Evolutionary conservation across 2,329 filamentous ascomycete genomes (phyloP).

Genomic region (Stachybotrys chlorohalonatus): DNA sequence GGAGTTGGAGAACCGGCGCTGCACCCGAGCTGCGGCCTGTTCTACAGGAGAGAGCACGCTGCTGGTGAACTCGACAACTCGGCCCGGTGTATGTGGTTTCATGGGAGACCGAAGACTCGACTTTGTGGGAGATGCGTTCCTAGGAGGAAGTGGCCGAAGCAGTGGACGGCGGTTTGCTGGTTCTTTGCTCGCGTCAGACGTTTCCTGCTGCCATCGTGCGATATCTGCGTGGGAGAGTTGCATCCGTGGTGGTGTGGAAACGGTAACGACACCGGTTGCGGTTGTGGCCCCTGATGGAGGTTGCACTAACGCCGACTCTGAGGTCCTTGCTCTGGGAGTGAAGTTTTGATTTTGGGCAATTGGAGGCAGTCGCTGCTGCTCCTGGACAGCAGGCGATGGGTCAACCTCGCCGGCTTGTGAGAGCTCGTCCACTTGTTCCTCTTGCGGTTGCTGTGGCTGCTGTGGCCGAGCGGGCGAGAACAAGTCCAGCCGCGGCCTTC

Average conservation of each 20-base stretch:
- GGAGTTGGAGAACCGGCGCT: slow-evolving; percentile 17
- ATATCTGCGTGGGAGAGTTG: slow-evolving; percentile 33
- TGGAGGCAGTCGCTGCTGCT: slow-evolving; percentile 20
- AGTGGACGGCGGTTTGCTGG: slow-evolving; percentile 27
- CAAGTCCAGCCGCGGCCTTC: neutral
- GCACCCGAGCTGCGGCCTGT: slow-evolving; percentile 25
- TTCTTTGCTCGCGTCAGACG: slow-evolving; percentile 25
- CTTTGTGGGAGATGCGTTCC: slow-evolving; percentile 45
- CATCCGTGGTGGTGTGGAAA: slow-evolving; percentile 28
- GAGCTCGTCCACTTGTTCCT: slow-evolving; percentile 2
- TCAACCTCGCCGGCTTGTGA: slow-evolving; percentile 1
- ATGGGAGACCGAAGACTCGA: slow-evolving; percentile 48
- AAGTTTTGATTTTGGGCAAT: slow-evolving; percentile 41
- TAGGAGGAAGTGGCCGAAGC: slow-evolving; percentile 40
- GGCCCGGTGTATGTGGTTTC: slow-evolving; percentile 48
- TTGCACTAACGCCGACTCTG: slow-evolving; percentile 28
- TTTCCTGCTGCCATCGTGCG: slow-evolving; percentile 30
- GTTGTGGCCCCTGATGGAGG: slow-evolving; percentile 4
- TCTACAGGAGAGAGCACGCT: slow-evolving; percentile 37
- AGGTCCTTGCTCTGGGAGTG: slow-evolving; percentile 30
- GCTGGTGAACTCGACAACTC: slow-evolving; percentile 49
- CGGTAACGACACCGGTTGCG: slow-evolving; percentile 1
- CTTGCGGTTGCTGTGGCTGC: slow-evolving; percentile 2
- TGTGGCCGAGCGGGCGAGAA: neutral
- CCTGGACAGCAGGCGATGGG: slow-evolving; percentile 18